A percentile compares a stretch with the other conserved stretches of the same genome.
These are phyloP conservation scores for Mycena rebaudengoi DNA, from an alignment of 768 basidiomycete species.

Conservation along the genomic window DNA sequence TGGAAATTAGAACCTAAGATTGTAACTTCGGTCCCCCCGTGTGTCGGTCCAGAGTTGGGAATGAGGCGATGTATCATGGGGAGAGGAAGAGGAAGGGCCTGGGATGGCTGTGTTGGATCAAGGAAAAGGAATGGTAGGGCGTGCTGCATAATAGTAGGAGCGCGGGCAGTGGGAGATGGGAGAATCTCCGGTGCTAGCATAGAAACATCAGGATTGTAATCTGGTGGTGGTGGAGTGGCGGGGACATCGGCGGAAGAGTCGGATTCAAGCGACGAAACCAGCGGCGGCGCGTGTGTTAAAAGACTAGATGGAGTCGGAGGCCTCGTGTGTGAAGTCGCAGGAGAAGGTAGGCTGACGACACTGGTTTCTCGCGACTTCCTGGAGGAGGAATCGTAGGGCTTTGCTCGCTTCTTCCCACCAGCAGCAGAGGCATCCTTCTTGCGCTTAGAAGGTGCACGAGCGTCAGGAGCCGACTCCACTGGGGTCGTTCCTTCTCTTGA, in stretches of 20 bases:
- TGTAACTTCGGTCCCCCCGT: constrained; percentile 95
- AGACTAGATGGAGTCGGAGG: constrained; percentile 38
- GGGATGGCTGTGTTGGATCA: constrained; percentile 56
- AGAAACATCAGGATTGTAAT: constrained; percentile 49
- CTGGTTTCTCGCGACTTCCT: constrained; percentile 66
- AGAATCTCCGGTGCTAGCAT: constrained; percentile 44
- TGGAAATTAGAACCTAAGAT: constrained; percentile 93
- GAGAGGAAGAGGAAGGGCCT: constrained; percentile 57
- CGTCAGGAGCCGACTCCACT: constrained; percentile 39
- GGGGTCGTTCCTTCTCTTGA: constrained; percentile 39
- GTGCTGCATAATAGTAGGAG: constrained; percentile 32
- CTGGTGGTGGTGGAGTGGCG: constrained; percentile 54
- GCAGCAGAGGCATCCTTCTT: constrained; percentile 47
- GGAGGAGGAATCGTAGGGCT: constrained; percentile 69
- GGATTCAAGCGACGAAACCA: constrained; percentile 50
- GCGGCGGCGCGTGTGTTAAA: constrained; percentile 40
- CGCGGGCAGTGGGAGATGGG: constrained; percentile 33
- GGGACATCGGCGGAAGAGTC: constrained; percentile 58
- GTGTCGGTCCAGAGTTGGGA: constrained; percentile 84
- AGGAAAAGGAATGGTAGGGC: constrained; percentile 71
- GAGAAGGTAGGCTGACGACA: constrained; percentile 36
- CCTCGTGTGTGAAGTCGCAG: constrained; percentile 35
- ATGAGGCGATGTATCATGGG: constrained; percentile 89
- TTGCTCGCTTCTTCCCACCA: constrained; percentile 66
- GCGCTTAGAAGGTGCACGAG: constrained; percentile 48